Conservation (phyloP, 768 basidiomycete species). For the Paxillus involutus region DNA sequence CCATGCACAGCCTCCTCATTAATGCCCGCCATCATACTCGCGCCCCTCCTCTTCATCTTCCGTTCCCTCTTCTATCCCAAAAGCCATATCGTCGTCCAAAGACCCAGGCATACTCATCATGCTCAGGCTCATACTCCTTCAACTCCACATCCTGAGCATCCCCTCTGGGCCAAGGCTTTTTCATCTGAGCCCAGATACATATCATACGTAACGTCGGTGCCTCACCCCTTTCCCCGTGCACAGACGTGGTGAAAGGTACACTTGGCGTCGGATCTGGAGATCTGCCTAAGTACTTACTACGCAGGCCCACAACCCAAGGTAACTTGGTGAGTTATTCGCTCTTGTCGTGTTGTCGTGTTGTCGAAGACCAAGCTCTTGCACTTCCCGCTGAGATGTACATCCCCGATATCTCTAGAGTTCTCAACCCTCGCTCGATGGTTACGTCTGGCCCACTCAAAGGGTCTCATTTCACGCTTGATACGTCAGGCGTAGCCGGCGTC, state of each 20-base stretch:
- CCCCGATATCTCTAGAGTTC: constrained; percentile 13
- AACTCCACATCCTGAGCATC: constrained; percentile 39
- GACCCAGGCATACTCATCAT: constrained; percentile 88
- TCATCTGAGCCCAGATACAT: constrained; percentile 48
- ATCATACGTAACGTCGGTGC: constrained; percentile 29
- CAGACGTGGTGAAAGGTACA: too few species aligned
- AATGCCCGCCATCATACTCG: constrained; percentile 38
- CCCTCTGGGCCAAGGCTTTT: constrained; percentile 21
- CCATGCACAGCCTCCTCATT: constrained; percentile 57
- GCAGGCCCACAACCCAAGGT: too few species aligned
- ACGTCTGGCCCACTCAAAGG: constrained; percentile 9
- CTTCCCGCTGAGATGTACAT: constrained; percentile 23
- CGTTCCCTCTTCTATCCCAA: constrained; percentile 46
- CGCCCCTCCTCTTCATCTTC: constrained; percentile 34
- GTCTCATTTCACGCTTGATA: constrained; percentile 27
- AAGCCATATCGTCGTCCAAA: constrained; percentile 57
- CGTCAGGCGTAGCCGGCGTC: constrained; percentile 36
- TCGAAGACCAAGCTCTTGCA: not conserved
- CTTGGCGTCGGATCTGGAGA: too few species aligned
- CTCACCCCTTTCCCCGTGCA: too few species aligned
- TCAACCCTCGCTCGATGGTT: constrained; percentile 15
- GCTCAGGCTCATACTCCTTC: constrained; percentile 39
- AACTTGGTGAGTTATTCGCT: not conserved
- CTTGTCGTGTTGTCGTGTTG: not conserved
- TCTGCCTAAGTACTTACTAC: too few species aligned